Percentiles rank a stretch among this genome's conserved stretches.
Evolutionary conservation across 306 rosid genomes (phyloP).

Genomic region (Trifolium dubium): DNA sequence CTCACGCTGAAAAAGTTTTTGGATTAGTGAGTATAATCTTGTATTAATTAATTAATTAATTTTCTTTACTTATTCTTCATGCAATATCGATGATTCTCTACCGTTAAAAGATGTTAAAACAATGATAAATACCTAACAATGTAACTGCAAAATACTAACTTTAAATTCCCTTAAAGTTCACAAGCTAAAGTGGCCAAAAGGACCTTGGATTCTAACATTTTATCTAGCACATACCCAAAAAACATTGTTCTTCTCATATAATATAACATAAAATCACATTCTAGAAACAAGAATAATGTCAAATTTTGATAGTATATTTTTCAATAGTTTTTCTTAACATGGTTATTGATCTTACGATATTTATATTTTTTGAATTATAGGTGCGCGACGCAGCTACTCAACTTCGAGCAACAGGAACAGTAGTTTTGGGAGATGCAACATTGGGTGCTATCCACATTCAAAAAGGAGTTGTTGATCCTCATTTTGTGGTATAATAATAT

Average conservation of each 20-base stretch:
- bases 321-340: background rate
- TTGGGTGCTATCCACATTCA: background rate
- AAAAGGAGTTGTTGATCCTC: slow-evolving; percentile 3
- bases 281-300: background rate
- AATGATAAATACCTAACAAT: background rate
- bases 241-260: too few relatives aligned
- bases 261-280: background rate
- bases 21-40: background rate
- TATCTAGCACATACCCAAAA: background rate
- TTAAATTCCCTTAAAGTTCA: background rate
- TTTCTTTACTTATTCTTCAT: background rate
- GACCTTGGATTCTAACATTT: background rate
- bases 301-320: background rate
- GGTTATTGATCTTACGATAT: background rate
- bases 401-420: background rate
- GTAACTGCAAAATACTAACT: too few relatives aligned
- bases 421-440: background rate
- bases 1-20: background rate
- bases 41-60: background rate
- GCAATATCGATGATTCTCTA: background rate
- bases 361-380: background rate
- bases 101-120: background rate
- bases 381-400: background rate
- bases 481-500: background rate
- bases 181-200: background rate